Evolutionary conservation across 257 asterid genomes (phyloP).

Genomic region (Cruciata laevipes): DNA sequence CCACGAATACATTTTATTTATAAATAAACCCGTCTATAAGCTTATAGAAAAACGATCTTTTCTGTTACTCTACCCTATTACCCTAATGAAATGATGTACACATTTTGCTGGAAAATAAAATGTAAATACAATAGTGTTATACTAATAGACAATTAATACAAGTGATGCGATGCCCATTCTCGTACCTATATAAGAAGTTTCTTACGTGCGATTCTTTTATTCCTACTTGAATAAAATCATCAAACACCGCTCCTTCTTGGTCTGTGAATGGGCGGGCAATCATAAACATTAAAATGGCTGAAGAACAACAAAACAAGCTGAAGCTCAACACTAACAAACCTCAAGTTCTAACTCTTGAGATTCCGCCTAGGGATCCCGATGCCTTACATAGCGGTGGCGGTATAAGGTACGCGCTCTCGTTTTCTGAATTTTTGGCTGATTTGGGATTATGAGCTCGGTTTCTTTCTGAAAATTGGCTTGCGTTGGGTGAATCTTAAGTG

Average conservation of each 20-base stretch:
- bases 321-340: neutral
- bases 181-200: neutral
- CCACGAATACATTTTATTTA: too few species aligned
- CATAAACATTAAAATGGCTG: conserved; percentile 15
- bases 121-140: neutral
- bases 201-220: neutral
- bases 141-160: neutral
- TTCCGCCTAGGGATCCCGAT: conserved; percentile 37
- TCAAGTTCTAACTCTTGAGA: conserved; percentile 7
- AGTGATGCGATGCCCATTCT: neutral
- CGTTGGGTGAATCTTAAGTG: neutral
- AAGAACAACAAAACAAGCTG: neutral
- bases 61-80: too few species aligned
- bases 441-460: neutral
- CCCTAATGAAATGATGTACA: too few species aligned
- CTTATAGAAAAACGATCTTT: too few species aligned
- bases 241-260: neutral
- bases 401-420: conserved; percentile 31
- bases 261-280: conserved; percentile 20
- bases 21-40: too few species aligned
- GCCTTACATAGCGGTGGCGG: conserved; percentile 59
- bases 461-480: neutral
- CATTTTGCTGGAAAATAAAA: too few species aligned
- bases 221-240: neutral
- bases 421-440: neutral